Conservation (phyloP, 1,284 basidiomycete genomes). For the Ganoderma lingzhi region DNA sequence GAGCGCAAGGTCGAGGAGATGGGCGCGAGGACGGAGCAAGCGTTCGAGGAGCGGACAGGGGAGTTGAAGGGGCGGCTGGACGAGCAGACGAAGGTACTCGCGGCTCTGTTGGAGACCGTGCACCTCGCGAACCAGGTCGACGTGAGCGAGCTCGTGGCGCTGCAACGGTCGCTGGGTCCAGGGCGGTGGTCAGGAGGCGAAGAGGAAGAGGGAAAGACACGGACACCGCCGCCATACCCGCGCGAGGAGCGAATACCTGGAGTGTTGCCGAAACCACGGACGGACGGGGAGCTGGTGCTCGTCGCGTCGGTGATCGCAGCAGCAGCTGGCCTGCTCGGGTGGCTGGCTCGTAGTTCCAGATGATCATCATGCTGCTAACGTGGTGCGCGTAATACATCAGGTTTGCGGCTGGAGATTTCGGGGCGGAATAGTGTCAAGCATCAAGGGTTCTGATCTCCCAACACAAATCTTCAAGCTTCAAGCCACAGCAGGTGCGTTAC, state of each 20-base stretch:
- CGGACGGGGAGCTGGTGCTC: slow-evolving; percentile 29
- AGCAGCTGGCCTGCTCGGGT: slow-evolving; percentile 37
- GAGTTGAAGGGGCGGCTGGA: slow-evolving; percentile 60
- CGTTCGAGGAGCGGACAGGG: slow-evolving; percentile 45
- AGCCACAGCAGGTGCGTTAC: not conserved
- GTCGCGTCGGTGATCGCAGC: slow-evolving; percentile 32
- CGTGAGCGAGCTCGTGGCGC: slow-evolving; percentile 23
- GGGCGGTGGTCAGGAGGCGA: slow-evolving; percentile 21
- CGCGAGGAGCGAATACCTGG: slow-evolving; percentile 22
- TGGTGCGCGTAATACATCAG: slow-evolving; percentile 17
- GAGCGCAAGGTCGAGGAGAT: slow-evolving; percentile 86
- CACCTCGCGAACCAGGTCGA: slow-evolving; percentile 30
- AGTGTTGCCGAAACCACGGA: slow-evolving; percentile 18
- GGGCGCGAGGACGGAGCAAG: slow-evolving; percentile 53
- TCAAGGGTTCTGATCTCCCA: not conserved
- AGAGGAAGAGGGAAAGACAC: slow-evolving; percentile 17
- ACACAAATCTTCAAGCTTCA: not conserved
- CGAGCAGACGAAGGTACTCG: slow-evolving; percentile 54
- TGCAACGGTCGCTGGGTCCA: slow-evolving; percentile 26
- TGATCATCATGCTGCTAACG: slow-evolving; percentile 11
- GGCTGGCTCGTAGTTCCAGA: slow-evolving; percentile 38
- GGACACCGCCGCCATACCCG: slow-evolving; percentile 5
- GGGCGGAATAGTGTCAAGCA: not conserved
- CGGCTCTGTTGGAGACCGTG: slow-evolving; percentile 41
- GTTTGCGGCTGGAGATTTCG: slow-evolving; percentile 8